These are phyloP conservation scores for Carex scoparia DNA, from an alignment of 176 grass and related monocot genomes.

Conservation along the genomic window DNA sequence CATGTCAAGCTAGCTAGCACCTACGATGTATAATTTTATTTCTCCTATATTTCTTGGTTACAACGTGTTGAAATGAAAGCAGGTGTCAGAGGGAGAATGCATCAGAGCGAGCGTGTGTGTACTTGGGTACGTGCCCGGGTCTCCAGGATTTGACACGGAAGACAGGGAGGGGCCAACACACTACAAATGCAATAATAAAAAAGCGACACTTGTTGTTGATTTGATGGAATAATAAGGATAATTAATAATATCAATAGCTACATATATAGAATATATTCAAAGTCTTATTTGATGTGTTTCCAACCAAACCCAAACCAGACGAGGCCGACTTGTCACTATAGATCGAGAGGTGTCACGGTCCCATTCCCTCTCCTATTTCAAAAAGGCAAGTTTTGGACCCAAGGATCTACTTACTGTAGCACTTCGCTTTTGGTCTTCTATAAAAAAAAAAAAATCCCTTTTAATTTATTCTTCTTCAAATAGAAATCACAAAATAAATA, in stretches of 20 bases:
- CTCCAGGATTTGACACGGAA: conserved; percentile 30
- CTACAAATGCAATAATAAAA: not conserved
- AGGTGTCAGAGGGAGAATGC: not conserved
- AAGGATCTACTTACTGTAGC: conserved; percentile 14
- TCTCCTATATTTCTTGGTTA: not conserved
- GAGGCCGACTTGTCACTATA: not conserved
- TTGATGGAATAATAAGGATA: not conserved
- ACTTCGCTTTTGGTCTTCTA: not conserved
- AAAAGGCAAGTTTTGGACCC: conserved; percentile 26
- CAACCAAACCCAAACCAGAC: conserved; percentile 9
- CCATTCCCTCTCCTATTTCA: not conserved
- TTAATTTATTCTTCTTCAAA: too few relatives aligned
- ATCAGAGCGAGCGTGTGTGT: not conserved
- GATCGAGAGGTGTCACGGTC: not conserved
- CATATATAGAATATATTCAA: not conserved
- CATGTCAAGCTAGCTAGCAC: too few relatives aligned
- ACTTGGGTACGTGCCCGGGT: conserved; percentile 18
- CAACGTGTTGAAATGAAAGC: not conserved
- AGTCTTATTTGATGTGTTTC: conserved; percentile 1
- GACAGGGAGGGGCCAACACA: not conserved
- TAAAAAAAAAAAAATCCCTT: too few relatives aligned
- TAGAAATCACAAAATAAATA: too few relatives aligned
- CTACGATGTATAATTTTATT: too few relatives aligned
- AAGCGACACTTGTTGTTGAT: not conserved
- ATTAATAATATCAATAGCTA: too few relatives aligned